Evolutionary conservation across 805 yeast species (phyloP).

Genomic region (Priceomyces melissophilus): DNA sequence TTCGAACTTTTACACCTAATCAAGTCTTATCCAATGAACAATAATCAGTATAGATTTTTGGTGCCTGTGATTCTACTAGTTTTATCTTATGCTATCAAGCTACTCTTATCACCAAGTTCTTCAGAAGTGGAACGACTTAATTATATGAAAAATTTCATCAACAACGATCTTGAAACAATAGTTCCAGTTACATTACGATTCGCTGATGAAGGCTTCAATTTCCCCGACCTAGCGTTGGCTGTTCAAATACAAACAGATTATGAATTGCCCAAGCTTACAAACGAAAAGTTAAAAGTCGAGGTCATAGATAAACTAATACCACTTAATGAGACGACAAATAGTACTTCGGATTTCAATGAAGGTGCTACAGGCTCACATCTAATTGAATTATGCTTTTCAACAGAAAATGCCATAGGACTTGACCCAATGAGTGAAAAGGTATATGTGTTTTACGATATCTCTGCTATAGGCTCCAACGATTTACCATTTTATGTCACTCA

Average conservation of each 20-base stretch:
- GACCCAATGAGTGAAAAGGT: conserved; percentile 40
- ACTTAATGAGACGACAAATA: background rate
- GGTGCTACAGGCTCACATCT: conserved; percentile 19
- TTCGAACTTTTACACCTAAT: no score
- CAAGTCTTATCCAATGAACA: no score
- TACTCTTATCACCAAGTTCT: background rate
- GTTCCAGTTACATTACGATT: conserved; percentile 24
- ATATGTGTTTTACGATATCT: conserved; percentile 37
- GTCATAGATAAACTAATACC: conserved; percentile 12
- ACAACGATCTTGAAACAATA: conserved; percentile 9
- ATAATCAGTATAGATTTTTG: no score
- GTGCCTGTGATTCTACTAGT: no score
- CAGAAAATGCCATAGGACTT: conserved; percentile 42
- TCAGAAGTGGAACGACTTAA: background rate
- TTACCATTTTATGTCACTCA: conserved; percentile 62
- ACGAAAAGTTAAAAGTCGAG: conserved; percentile 8
- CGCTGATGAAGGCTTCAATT: conserved; percentile 43
- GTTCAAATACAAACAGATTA: conserved; percentile 32
- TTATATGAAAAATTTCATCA: conserved; percentile 2
- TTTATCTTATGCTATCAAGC: no score
- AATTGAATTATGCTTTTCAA: conserved; percentile 36
- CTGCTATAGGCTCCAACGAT: conserved; percentile 51
- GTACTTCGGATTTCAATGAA: conserved; percentile 1
- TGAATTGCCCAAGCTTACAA: conserved; percentile 10
- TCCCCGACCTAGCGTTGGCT: conserved; percentile 66